Percentiles rank a stretch among this genome's conserved stretches.
phyloP scores from a whole-genome alignment of 768 basidiomycete genomes.

The Lyophyllum semitale region DNA sequence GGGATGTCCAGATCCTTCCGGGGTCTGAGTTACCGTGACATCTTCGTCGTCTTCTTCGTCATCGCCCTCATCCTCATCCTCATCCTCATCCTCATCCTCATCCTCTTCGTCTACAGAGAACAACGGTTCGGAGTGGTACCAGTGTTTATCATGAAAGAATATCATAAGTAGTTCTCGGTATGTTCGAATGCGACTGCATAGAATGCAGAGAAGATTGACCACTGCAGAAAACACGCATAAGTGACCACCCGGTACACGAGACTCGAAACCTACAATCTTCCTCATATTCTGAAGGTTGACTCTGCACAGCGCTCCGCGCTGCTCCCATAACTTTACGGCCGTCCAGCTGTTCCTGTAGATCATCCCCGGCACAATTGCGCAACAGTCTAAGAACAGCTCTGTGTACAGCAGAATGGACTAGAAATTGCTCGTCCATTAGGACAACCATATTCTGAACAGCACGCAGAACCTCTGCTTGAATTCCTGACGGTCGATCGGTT shows the following conservation, averaged over 20 bases:
- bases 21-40: constrained; percentile 35
- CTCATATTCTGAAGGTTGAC: constrained; percentile 86
- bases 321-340: constrained; percentile 84
- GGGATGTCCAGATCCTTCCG: constrained; percentile 11
- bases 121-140: constrained; percentile 76
- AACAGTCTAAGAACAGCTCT: constrained; percentile 84
- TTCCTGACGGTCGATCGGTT: constrained; percentile 82
- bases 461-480: constrained; percentile 86
- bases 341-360: constrained; percentile 85
- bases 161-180: constrained; percentile 92
- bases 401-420: constrained; percentile 90
- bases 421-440: constrained; percentile 89
- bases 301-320: constrained; percentile 66
- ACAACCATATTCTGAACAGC: constrained; percentile 91
- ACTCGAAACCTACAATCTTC: constrained; percentile 68
- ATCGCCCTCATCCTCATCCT: constrained; percentile 59
- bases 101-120: constrained; percentile 79
- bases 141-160: constrained; percentile 94
- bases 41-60: constrained; percentile 51
- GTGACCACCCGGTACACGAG: neutral
- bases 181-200: constrained; percentile 90
- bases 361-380: constrained; percentile 88
- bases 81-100: constrained; percentile 64
- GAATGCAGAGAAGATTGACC: constrained; percentile 87
- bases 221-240: constrained; percentile 46